Percentiles rank a stretch among this genome's conserved stretches.
phyloP scores from a whole-genome alignment of 805 yeast species.

The Nakazawaea wickerhamii region DNA sequence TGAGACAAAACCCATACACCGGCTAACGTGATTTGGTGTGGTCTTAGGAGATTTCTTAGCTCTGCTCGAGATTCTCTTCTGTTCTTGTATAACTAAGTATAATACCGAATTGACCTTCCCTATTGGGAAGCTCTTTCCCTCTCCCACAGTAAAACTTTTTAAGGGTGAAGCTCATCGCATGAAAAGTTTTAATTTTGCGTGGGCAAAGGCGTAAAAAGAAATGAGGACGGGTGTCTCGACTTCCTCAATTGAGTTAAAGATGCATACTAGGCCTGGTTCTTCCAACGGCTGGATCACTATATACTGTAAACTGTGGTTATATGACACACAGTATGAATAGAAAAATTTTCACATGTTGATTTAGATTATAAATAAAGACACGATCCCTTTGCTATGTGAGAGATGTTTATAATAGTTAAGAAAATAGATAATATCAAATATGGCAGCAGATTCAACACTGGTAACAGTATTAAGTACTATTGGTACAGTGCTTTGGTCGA shows the following conservation, averaged over 20 bases:
- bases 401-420: too few species aligned
- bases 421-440: background rate
- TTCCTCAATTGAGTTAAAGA: background rate
- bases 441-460: conserved; percentile 29
- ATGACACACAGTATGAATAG: background rate
- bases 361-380: too few species aligned
- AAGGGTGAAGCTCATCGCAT: background rate
- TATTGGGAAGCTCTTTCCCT: conserved; percentile 1
- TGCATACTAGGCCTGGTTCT: background rate
- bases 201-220: too few species aligned
- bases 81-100: background rate
- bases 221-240: conserved; percentile 2
- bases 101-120: conserved; percentile 7
- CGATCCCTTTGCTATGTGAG: too few species aligned
- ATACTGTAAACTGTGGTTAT: background rate
- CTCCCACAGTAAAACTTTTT: background rate
- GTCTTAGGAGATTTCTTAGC: too few species aligned
- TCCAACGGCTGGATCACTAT: background rate
- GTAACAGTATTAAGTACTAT: conserved; percentile 78
- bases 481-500: conserved; percentile 92
- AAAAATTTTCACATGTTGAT: too few species aligned
- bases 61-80: background rate
- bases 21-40: too few species aligned
- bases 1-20: too few species aligned
- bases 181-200: too few species aligned